phyloP scores from a whole-genome alignment of 1,139 yeast genomes.

The Hanseniaspora uvarum region DNA sequence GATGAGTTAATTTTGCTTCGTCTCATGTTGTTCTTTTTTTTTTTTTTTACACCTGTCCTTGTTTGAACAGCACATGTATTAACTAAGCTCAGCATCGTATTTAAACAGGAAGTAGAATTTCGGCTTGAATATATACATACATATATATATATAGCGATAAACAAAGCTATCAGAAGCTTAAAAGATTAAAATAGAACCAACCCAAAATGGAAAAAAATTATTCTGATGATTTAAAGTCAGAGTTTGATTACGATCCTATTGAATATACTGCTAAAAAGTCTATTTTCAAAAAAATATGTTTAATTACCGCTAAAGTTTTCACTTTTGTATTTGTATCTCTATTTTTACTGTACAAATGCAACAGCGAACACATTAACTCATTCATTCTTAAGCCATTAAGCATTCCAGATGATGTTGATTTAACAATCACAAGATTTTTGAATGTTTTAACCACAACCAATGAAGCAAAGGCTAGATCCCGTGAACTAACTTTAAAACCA shows the following conservation, averaged over 20 bases:
- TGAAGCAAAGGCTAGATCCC: conserved; percentile 45
- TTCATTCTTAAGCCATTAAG: neutral
- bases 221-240: neutral
- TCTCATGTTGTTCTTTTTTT: too few relatives aligned
- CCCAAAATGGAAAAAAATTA: neutral
- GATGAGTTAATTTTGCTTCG: too few relatives aligned
- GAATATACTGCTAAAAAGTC: neutral
- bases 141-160: too few relatives aligned
- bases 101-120: too few relatives aligned
- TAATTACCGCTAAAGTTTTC: neutral
- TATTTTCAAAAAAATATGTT: neutral
- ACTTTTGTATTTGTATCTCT: neutral
- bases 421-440: conserved; percentile 27
- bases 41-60: too few relatives aligned
- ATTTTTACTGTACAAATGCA: neutral
- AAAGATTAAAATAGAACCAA: neutral
- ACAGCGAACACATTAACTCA: neutral
- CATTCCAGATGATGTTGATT: conserved; percentile 1
- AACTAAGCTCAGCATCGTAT: too few relatives aligned
- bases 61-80: too few relatives aligned
- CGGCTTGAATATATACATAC: too few relatives aligned
- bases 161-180: neutral
- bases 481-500: conserved; percentile 47
- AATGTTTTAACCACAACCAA: conserved; percentile 37
- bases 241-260: conserved; percentile 1